A percentile compares a stretch with the other conserved stretches of the same genome.
Evolutionary conservation across 352 stramenopile genomes (phyloP).

Genomic region (Globisporangium paroecandrum): DNA sequence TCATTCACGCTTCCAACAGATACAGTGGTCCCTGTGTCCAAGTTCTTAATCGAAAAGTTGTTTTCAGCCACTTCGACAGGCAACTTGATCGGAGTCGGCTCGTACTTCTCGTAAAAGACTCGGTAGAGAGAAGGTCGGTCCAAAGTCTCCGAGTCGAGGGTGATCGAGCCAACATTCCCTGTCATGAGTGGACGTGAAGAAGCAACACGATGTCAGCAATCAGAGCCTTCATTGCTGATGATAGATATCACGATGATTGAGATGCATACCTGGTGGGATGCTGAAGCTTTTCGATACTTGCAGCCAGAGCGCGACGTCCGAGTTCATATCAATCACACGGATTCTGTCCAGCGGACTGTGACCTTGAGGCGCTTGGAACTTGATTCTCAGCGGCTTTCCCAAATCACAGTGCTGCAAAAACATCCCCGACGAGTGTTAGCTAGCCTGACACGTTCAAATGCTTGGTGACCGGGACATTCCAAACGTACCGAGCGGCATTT

Average conservation of each 20-base stretch:
- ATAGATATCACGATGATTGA: not conserved
- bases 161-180: constrained; percentile 75
- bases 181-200: not conserved
- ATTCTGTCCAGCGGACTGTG: constrained; percentile 80
- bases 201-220: not conserved
- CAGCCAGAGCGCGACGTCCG: constrained; percentile 73
- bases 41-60: constrained; percentile 74
- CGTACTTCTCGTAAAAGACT: constrained; percentile 87
- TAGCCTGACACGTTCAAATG: not conserved
- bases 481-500: constrained; percentile 66
- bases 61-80: constrained; percentile 54
- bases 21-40: constrained; percentile 75
- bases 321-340: constrained; percentile 84
- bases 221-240: not conserved
- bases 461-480: not conserved
- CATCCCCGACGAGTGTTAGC: not conserved
- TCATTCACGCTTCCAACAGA: constrained; percentile 77
- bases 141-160: constrained; percentile 76
- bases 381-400: constrained; percentile 74
- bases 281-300: constrained; percentile 83
- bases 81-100: constrained; percentile 62
- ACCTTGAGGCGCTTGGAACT: constrained; percentile 61
- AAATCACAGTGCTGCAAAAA: constrained; percentile 68
- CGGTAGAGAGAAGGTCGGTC: constrained; percentile 77
- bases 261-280: constrained; percentile 58